phyloP scores from a whole-genome alignment of 768 basidiomycete species.

The Paxillus ammoniavirescens region DNA sequence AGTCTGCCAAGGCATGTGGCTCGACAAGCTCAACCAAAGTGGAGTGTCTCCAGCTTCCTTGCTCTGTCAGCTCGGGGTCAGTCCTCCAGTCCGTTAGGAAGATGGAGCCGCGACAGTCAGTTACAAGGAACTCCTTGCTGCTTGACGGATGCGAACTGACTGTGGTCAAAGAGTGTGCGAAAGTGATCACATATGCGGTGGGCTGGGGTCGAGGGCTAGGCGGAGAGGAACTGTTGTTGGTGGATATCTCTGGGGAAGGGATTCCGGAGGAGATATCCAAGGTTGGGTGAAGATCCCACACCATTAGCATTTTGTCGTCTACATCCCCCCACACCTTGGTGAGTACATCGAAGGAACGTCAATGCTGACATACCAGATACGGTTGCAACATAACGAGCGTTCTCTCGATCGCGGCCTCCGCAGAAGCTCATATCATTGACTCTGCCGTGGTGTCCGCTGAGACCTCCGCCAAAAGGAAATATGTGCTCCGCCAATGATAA shows the following conservation, averaged over 20 bases:
- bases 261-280: constrained; percentile 41
- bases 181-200: constrained; percentile 72
- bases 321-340: constrained; percentile 4
- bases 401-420: constrained; percentile 69
- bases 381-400: constrained; percentile 72
- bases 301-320: constrained; percentile 85
- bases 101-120: constrained; percentile 71
- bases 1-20: constrained; percentile 58
- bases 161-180: constrained; percentile 67
- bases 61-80: constrained; percentile 54
- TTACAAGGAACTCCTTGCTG: constrained; percentile 77
- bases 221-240: constrained; percentile 28
- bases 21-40: constrained; percentile 73
- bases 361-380: constrained; percentile 56
- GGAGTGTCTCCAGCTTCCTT: constrained; percentile 57
- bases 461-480: constrained; percentile 74
- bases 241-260: constrained; percentile 32
- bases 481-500: constrained; percentile 47
- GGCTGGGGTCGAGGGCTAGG: constrained; percentile 55
- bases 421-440: constrained; percentile 80
- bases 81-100: constrained; percentile 84
- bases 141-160: constrained; percentile 70
- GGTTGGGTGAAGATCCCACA: constrained; percentile 78
- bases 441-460: constrained; percentile 78
- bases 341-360: not conserved